phyloP scores from a whole-genome alignment of 2,329 filamentous ascomycete genomes.

The Neopestalotiopsis sp. region DNA sequence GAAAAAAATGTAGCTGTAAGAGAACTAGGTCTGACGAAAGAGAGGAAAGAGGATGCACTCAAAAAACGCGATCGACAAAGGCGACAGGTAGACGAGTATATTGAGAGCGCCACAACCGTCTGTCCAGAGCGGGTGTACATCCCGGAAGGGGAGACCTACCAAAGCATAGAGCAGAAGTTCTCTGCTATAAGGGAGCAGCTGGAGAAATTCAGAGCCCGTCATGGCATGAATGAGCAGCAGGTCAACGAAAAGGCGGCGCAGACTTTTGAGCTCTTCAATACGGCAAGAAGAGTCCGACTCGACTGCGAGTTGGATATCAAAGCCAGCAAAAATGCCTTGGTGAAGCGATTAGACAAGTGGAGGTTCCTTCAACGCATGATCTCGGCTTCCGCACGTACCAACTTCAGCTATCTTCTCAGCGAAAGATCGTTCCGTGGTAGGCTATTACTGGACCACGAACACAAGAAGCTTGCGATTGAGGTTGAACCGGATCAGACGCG shows the following conservation, averaged over 20 bases:
- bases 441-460: conserved; percentile 77
- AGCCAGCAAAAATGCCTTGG: conserved; percentile 64
- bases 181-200: conserved; percentile 63
- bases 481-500: conserved; percentile 76
- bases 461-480: conserved; percentile 77
- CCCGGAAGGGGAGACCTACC: conserved; percentile 66
- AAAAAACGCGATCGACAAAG: conserved; percentile 53
- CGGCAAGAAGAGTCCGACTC: conserved; percentile 47
- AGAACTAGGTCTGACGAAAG: conserved; percentile 52
- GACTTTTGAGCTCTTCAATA: conserved; percentile 45
- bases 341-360: conserved; percentile 77
- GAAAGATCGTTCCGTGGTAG: conserved; percentile 88
- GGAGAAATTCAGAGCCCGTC: conserved; percentile 57
- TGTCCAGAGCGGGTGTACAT: conserved; percentile 64
- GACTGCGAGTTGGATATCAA: conserved; percentile 48
- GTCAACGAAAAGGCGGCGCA: conserved; percentile 58
- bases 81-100: conserved; percentile 58
- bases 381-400: conserved; percentile 81
- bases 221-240: conserved; percentile 70
- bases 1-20: conserved; percentile 68
- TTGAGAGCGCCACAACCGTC: conserved; percentile 57
- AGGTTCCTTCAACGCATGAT: conserved; percentile 82
- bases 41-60: conserved; percentile 51
- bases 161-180: conserved; percentile 60
- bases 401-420: conserved; percentile 86